Evolutionary conservation across 345 rosid genomes (phyloP).

Genomic region (Abelmoschus esculentus): DNA sequence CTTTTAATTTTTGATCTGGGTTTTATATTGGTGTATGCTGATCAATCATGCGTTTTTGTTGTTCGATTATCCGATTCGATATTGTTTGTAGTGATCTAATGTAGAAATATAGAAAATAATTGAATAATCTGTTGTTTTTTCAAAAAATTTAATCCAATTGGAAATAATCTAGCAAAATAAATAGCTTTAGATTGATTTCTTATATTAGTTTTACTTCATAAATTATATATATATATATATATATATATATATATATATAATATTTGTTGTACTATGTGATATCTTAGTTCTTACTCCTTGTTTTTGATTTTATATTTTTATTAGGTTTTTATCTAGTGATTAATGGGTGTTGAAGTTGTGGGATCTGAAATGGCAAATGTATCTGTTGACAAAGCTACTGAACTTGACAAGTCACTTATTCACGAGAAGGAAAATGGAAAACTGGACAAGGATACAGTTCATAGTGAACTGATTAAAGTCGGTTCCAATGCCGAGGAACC

Average conservation of each 20-base stretch:
- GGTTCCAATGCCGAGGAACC: constrained; percentile 57
- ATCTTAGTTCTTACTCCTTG: neutral
- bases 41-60: neutral
- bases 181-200: neutral
- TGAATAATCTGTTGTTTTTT: neutral
- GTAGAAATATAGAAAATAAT: neutral
- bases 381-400: constrained; percentile 36
- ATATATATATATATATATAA: neutral
- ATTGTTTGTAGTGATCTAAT: neutral
- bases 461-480: constrained; percentile 35
- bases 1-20: neutral
- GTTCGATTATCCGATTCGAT: neutral
- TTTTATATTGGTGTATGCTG: neutral
- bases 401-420: constrained; percentile 22
- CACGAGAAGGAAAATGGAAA: constrained; percentile 46
- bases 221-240: no score
- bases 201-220: neutral
- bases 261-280: neutral
- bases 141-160: neutral
- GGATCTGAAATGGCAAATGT: constrained; percentile 63
- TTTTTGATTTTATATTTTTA: constrained; percentile 16
- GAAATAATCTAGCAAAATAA: neutral
- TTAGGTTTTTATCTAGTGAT: constrained; percentile 14
- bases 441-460: constrained; percentile 32
- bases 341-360: constrained; percentile 76